A percentile compares a stretch with the other conserved stretches of the same genome.
Evolutionary conservation across 2,329 filamentous ascomycete genomes (phyloP).

Genomic region (Cephalotrichum gorgonifer): DNA sequence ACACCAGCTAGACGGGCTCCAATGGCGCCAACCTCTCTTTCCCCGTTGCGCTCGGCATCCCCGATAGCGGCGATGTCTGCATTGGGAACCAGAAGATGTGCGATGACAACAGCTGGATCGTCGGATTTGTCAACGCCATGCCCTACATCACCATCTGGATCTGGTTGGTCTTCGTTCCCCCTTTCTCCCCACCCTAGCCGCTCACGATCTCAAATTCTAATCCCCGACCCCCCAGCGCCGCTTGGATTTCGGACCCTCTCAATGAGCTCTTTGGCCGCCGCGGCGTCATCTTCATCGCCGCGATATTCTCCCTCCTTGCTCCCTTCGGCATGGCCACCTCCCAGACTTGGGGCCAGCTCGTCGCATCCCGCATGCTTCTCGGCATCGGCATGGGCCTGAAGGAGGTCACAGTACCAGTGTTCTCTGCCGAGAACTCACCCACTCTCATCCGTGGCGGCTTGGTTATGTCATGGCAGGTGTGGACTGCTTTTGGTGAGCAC

Average conservation of each 20-base stretch:
- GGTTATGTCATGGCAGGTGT: slow-evolving; percentile 46
- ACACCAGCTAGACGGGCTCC: slow-evolving; percentile 23
- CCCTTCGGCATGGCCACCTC: slow-evolving; percentile 50
- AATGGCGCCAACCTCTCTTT: slow-evolving; percentile 39
- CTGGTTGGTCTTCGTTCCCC: slow-evolving; percentile 24
- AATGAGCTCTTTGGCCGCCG: slow-evolving; percentile 48
- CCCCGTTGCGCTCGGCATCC: slow-evolving; percentile 31
- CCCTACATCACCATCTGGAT: slow-evolving; percentile 29
- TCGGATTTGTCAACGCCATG: slow-evolving; percentile 48
- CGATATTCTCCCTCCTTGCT: slow-evolving; percentile 50
- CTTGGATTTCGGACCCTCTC: slow-evolving; percentile 52
- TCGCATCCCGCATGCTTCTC: slow-evolving; percentile 35
- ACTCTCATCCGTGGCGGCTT: slow-evolving; percentile 41
- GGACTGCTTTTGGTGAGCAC: slow-evolving; percentile 38
- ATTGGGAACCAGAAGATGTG: slow-evolving; percentile 10
- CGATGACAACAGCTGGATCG: slow-evolving; percentile 43
- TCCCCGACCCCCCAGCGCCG: slow-evolving; percentile 26
- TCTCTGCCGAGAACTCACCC: slow-evolving; percentile 41
- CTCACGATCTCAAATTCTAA: neutral
- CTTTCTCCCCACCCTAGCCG: neutral
- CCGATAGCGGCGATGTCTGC: slow-evolving; percentile 21
- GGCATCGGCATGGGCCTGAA: slow-evolving; percentile 51
- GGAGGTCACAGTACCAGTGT: slow-evolving; percentile 39
- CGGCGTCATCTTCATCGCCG: slow-evolving; percentile 51
- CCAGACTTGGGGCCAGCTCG: slow-evolving; percentile 48